Base-by-base conservation (phyloP, 257 asterid genomes). In the Linderniella brevidens region DNA sequence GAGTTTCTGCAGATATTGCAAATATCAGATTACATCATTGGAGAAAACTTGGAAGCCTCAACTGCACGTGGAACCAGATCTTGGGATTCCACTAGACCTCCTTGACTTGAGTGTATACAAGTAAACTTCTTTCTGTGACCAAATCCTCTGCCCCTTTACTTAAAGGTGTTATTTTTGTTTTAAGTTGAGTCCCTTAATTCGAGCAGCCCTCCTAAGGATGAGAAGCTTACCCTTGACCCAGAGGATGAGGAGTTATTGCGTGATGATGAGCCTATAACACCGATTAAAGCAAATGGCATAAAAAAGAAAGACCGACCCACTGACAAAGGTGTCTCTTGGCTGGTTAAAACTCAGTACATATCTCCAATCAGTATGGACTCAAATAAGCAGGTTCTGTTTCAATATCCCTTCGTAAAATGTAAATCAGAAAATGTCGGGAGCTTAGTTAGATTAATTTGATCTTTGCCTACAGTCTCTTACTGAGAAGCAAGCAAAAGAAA, bases 271-370 rank as follows among this genome's bases (percentile, higher is more conserved):
- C 75, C 82, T 63, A 52, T 85, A 54, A 82, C 90, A 62, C 96
- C 99, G 20, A 63, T 73, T 53, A 82, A 85, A 82, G 56, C 69
- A 48, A 92, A 90, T 60, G 94, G 99, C 60, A 73, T 85, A 44
- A 82, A 79, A 65, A 80, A 66, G 75, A 90, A 90, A 66, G 96
- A 82, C 19, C 77, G 99, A 56, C 99, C 99, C 10, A 79, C 92
- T 0, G 99, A 90, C 52, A 71, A 85, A 71, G 99, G 96, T 58
- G 83, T 85, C 61, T 75, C 99, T 57, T 90, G 96, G 99, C 86
- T 82, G 52, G 99, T 90, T 50, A 85, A 85, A 65, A 85, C 99
- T 51, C 96, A 90, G 62, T 85, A 90, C 60, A 86, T 90, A 47
- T 90, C 99, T 62, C 93, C 96, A 37, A 71, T 90, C 60, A 85